Base-by-base conservation (phyloP, 495 filamentous ascomycete species). In the Penicillium alfredii region DNA sequence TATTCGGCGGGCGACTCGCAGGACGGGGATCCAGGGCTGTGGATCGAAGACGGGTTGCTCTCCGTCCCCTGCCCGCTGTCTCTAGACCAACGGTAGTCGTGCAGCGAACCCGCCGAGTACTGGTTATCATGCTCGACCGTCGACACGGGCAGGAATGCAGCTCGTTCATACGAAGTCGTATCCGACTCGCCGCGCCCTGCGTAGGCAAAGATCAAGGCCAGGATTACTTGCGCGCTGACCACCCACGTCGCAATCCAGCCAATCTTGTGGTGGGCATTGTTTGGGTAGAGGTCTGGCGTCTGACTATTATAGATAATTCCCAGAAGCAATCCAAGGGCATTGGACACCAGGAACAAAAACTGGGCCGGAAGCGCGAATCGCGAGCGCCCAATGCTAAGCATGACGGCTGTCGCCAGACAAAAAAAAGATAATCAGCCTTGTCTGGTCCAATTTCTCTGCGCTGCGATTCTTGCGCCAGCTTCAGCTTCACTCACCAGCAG, bases 61-160 rank as follows among this genome's bases (percentile, higher is more conserved):
- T 92, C 87, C 0, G 86, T 88, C 10, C 88, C 88, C 44, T 94
- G 89, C 2, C 87, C 88, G 40, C 89, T 95, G 57, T 95, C 92
- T 32, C 81, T 70, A 4, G 87, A 94, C 61, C 76, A 84, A 24
- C 86, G 78, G 50, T 77, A 73, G 8, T 60, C 60, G 37, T 72
- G 58, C 22, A 60, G 53, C 10, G 58, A 39, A 22, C 57, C 60
- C 22, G 56, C 55, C 5, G 64, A 57, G 34, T 73, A 70, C 22
- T 66, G 68, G 40, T 69, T 73, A 33, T 78, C 67, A 83, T 79
- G 27, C 31, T 77, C 78, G 35, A 80, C 73, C 0, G 72, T 78
- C 4, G 84, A 78, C 9, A 89, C 71, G 4, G 80, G 82, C 22
- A 89, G 71, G 53, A 86, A 82, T 7, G 69, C 56, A 31, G 68